Base-by-base conservation (phyloP, 495 filamentous ascomycete species). In the Staphylotrichum longicolle region DNA sequence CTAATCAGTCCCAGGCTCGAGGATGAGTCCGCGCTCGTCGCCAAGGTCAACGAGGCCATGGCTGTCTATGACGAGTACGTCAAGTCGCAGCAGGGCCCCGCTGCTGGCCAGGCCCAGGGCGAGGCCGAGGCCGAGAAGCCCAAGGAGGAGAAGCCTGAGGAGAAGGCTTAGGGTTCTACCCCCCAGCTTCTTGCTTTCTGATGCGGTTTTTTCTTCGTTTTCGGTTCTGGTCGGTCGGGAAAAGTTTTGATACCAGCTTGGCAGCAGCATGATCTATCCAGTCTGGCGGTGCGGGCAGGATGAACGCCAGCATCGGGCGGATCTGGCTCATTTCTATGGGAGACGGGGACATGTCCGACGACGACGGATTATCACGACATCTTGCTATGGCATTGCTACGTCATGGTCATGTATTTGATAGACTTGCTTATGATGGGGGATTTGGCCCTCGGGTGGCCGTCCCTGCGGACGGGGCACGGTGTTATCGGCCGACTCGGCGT, bases 51-150 rank as follows among this genome's bases (percentile, higher is more conserved):
- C 63, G 94, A 99, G 79, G 94, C 94, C 60, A 86, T 99, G 71
- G 89, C 82, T 63, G 94, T 99, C 63, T 99, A 97, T 75, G 91
- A 99, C 68, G 95, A 98, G 74, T 99, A 99, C 71, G 86, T 97
- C 75, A 97, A 97, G 85, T 87, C 84, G 74, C 86, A 88, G 70
- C 51, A 63, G 54, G 61, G 34, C n/a, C 32, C 54, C 32, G 57
- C 32, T 30, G 50, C 60, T 48, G 53, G 42, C 27, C 35, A 41
- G 4, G 45, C 49, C 32, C 63, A 65, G 46, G 77, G 80, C 51
- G 75, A 68, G 57, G 62, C 61, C 10, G 75, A 78, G 34, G 69
- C 70, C 49, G 81, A 79, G 11, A 76, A 72, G 55, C 72, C 66
- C 63, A 79, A 85, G 62, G 82, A 83, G 58, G 81, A 85, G 61